phyloP scores from a whole-genome alignment of 495 filamentous ascomycete genomes.

The Penicillium chermesinum region DNA sequence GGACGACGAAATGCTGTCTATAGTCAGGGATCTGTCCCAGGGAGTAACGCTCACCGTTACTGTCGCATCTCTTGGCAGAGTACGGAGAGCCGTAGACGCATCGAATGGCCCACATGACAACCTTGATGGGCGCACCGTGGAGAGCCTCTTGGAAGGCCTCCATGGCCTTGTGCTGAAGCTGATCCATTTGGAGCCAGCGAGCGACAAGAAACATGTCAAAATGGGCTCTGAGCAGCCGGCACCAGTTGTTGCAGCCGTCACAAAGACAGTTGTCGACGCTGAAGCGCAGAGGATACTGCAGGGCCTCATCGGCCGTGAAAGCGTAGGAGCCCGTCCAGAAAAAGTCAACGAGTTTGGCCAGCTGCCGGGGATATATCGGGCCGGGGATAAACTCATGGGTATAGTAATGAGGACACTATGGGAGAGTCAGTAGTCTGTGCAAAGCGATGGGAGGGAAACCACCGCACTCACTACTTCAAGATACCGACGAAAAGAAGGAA shows the following conservation, averaged over 20 bases:
- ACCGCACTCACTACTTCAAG: no score
- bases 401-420: no score
- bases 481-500: no score
- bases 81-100: not conserved
- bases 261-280: not conserved
- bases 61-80: not conserved
- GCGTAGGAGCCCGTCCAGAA: not conserved
- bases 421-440: no score
- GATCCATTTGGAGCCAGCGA: not conserved
- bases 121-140: not conserved
- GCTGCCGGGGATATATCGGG: not conserved
- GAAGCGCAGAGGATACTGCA: not conserved
- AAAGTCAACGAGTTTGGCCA: not conserved
- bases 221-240: not conserved
- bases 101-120: not conserved
- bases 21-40: not conserved
- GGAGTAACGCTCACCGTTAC: not conserved
- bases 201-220: not conserved
- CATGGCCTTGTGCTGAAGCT: not conserved
- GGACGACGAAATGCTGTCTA: not conserved
- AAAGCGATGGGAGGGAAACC: no score
- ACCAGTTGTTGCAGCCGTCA: not conserved
- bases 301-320: not conserved
- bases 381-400: not conserved
- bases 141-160: not conserved